A percentile compares a stretch with the other conserved stretches of the same genome.
Evolutionary conservation across 2,329 filamentous ascomycete species (phyloP).

Genomic region (Pseudogymnoascus sp.): DNA sequence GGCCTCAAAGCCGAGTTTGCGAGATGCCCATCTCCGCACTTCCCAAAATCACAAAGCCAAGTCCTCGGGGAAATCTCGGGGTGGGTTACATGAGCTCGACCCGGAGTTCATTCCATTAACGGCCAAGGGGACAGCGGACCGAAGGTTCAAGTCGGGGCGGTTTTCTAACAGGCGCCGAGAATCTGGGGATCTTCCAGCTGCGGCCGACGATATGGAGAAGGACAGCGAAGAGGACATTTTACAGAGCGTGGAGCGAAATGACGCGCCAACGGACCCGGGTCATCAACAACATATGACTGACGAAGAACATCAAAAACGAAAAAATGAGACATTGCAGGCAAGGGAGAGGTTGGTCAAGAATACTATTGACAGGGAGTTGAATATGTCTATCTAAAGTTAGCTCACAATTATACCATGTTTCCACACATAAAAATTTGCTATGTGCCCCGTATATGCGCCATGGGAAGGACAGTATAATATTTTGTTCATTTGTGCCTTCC

Average conservation of each 20-base stretch:
- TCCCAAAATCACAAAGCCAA: background rate
- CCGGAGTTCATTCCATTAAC: constrained; percentile 6
- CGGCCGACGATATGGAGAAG: background rate
- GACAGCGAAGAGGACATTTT: background rate
- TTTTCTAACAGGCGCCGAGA: background rate
- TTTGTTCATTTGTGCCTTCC: background rate
- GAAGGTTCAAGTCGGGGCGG: background rate
- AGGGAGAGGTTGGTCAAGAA: constrained; percentile 14
- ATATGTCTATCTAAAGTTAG: constrained; percentile 7
- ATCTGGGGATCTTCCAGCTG: background rate
- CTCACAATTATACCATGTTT: background rate
- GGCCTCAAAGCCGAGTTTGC: background rate
- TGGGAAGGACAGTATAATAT: background rate
- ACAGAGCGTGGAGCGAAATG: background rate
- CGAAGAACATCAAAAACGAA: background rate
- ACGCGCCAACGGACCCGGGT: background rate
- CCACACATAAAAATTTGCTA: background rate
- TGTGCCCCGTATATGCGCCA: background rate
- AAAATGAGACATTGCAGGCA: background rate
- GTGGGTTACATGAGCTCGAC: background rate
- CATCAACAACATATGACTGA: background rate
- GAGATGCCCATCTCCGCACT: background rate
- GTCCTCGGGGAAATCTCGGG: background rate
- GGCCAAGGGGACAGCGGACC: background rate
- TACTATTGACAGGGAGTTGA: constrained; percentile 15